Evolutionary conservation across 1,284 basidiomycete species (phyloP), one percentile per base, ranked within the genome.

Genomic region (Heterobasidion occidentale): DNA sequence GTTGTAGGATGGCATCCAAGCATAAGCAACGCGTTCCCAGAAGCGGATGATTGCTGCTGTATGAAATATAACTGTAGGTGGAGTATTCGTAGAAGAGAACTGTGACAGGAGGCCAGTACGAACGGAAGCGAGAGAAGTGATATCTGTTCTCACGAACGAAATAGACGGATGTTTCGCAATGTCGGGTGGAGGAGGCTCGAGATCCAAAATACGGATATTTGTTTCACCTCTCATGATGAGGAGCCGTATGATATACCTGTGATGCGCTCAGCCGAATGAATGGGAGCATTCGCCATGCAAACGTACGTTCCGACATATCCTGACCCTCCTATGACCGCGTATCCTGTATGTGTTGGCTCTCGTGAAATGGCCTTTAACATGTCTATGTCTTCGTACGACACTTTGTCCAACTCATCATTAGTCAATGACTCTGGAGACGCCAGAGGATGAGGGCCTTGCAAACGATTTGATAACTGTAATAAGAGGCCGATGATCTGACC

Each of bases 241-340:
- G 2, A 73, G 59, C 15, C 64, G 66, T 34, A 70, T 63, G 36
- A 73, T 64, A 55, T 68, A 71, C 17, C 71, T 71, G 46, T 12
- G 48, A 14, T 19, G 49, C 17, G 14, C 12, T 14, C 42, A 45
- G 12, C 42, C 42, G 7, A 27, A 27, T 27, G 27, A 27, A 27
- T 27, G 27, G 27, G 27, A 27, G 27, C 27, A 48, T 17, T 17
- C 46, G 19, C 3, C 14, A 17, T 17, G 27, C 46, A 48, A 48
- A 60, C 69, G 46, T 56, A 70, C 71, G 63, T 67, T 58, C 70
- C 71, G 27, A 73, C 58, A 54, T 69, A 71, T 1, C 70, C 70
- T 12, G 70, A 70, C 7, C 70, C 70, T 15, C 70, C 71, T 14
- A 71, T 58, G 36, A 72, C 61, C 2, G 63, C 68, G 56, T 72